A percentile compares a stretch with the other conserved stretches of the same genome.
phyloP scores from a whole-genome alignment of 75 land plant genomes.

The Cupressus sempervirens region DNA sequence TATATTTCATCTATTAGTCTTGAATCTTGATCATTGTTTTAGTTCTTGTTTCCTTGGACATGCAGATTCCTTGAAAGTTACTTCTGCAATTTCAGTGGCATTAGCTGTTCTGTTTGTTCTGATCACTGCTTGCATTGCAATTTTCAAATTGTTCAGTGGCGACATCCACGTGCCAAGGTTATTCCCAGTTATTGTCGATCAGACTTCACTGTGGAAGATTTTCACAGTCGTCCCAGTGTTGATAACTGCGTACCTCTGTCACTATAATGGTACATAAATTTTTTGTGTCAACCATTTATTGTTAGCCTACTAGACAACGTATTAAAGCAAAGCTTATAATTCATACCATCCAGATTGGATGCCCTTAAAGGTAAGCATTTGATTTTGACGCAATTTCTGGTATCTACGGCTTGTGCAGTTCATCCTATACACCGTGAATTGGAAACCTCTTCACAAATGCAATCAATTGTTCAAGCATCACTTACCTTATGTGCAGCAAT shows the following conservation, averaged over 20 bases:
- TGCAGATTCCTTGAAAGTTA: slow-evolving; percentile 31
- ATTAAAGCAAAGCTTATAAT: neutral
- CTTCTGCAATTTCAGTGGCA: slow-evolving; percentile 39
- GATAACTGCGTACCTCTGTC: slow-evolving; percentile 38
- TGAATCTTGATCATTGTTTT: neutral
- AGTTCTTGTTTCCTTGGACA: neutral
- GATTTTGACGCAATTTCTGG: neutral
- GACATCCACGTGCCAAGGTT: slow-evolving; percentile 21
- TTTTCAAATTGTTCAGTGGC: slow-evolving; percentile 23
- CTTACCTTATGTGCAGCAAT: slow-evolving; percentile 19
- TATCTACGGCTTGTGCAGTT: slow-evolving; percentile 14
- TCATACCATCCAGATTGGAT: neutral
- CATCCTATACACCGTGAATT: slow-evolving; percentile 43
- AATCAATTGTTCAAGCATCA: slow-evolving; percentile 13
- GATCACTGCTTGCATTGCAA: slow-evolving; percentile 18
- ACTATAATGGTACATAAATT: slow-evolving; percentile 27
- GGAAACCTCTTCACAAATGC: slow-evolving; percentile 9
- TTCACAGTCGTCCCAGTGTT: slow-evolving; percentile 38
- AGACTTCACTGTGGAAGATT: slow-evolving; percentile 32
- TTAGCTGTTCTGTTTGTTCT: slow-evolving; percentile 39
- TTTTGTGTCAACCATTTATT: neutral
- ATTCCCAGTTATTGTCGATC: slow-evolving; percentile 27
- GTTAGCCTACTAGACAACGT: neutral
- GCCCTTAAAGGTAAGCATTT: neutral
- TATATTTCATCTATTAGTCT: neutral